Evolutionary conservation across 352 stramenopile genomes (phyloP), one percentile per base, ranked within the genome.

Genomic region (Globisporangium spinosum): DNA sequence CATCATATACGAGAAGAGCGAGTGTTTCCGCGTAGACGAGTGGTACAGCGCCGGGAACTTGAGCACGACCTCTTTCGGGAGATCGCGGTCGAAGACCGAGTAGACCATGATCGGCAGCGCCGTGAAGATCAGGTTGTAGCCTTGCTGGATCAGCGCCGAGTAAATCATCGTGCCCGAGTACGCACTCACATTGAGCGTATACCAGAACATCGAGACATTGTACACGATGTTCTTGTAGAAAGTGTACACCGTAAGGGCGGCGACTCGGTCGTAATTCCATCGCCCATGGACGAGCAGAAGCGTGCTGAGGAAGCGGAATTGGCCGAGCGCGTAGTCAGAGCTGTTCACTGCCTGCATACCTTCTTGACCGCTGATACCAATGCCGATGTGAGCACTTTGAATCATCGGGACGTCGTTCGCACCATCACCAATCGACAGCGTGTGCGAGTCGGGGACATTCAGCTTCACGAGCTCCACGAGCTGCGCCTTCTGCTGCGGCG

Each of bases 401-500:
- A 97, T 97, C 90, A 97, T 97, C 8, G 88, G 85, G 2, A 97
- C 91, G 49, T 97, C 91, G 65, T 97, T 97, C 6, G 90, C 91
- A 13, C 91, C 91, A 58, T 97, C 91, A n/a, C 91, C 91, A 65
- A 97, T 97, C 0, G 91, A 91, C 4, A 97, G 71, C 0, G 91
- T 97, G 68, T 95, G 87, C 2, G 89, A 92, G 15, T 93, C 82
- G 0, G 72, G 72, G 13, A 93, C 84, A 62, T 95, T 96, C 10
- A 90, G 63, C 68, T 95, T 94, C 3, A 99, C 97, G 27, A 99
- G 81, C 65, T 98, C 91, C 7, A 99, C 97, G 3, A 99, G 71
- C 57, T 99, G 86, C 7, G 97, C 97, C 76, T 99, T 99, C 76
- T 99, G 98, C 57, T 97, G 90, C 23, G 98, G 98, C 43, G 93